Conservation (phyloP, 1,139 yeast species). For the Saccharomyces pastorianus region DNA sequence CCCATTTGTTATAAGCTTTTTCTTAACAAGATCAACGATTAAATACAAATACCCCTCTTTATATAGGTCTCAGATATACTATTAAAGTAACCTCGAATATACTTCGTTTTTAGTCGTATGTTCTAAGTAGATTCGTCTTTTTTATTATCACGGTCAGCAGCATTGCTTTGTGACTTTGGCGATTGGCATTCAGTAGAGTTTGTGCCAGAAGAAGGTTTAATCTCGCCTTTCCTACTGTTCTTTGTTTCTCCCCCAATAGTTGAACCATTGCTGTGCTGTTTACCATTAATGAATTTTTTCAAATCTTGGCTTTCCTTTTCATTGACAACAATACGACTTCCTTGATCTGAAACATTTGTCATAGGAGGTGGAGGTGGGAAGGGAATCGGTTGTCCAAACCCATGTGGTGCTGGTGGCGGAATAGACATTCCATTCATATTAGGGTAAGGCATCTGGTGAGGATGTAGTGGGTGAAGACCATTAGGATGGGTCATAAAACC, state of each 20-base stretch:
- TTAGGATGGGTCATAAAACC: constrained; percentile 22
- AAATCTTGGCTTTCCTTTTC: constrained; percentile 12
- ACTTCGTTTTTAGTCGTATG: not conserved
- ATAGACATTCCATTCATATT: constrained; percentile 17
- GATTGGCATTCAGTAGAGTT: not conserved
- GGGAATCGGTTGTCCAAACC: constrained; percentile 14
- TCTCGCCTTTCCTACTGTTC: not conserved
- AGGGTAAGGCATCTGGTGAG: constrained; percentile 25
- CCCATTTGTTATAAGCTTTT: not conserved
- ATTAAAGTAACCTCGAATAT: not conserved
- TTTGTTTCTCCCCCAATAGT: not conserved
- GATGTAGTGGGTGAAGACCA: constrained; percentile 26
- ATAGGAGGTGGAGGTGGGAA: not conserved
- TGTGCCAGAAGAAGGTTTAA: not conserved
- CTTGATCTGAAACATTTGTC: not conserved
- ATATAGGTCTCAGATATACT: not conserved
- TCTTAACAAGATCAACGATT: not conserved
- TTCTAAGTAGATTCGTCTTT: constrained; percentile 2
- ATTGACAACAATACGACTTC: constrained; percentile 5
- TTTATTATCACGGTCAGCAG: constrained; percentile 1
- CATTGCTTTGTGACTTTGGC: constrained; percentile 1
- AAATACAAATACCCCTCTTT: not conserved
- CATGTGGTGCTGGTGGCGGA: constrained; percentile 8
- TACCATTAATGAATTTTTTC: constrained; percentile 4
- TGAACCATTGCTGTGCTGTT: not conserved